These are phyloP conservation scores for Pyrus pyrifolia DNA, from an alignment of 306 rosid genomes.

Conservation along the genomic window DNA sequence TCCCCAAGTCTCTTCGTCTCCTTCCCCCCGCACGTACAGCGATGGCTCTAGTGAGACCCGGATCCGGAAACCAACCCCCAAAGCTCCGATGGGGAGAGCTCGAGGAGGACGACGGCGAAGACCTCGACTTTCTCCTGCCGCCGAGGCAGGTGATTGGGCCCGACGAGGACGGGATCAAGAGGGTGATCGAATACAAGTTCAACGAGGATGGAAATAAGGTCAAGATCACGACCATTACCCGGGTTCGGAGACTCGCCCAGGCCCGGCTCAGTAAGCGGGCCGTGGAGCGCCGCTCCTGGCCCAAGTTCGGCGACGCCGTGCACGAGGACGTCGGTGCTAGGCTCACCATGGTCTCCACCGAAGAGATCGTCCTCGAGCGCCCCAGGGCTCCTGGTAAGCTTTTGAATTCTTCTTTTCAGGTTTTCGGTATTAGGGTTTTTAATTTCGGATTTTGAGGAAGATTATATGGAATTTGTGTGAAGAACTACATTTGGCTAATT, in stretches of 20 bases:
- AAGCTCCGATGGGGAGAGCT: constrained; percentile 56
- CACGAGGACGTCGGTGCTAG: constrained; percentile 77
- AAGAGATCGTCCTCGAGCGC: constrained; percentile 83
- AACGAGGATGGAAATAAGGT: constrained; percentile 76
- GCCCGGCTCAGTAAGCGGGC: constrained; percentile 57
- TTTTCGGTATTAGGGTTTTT: background rate
- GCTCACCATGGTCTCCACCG: constrained; percentile 92
- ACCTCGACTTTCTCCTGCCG: constrained; percentile 73
- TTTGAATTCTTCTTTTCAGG: background rate
- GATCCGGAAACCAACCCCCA: constrained; percentile 14
- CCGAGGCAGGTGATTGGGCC: constrained; percentile 79
- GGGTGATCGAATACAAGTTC: constrained; percentile 64
- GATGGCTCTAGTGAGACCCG: constrained; percentile 16
- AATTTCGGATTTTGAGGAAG: background rate
- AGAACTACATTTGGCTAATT: background rate
- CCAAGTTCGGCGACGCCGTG: constrained; percentile 84
- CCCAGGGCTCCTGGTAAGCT: constrained; percentile 74
- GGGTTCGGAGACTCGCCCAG: constrained; percentile 60
- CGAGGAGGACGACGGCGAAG: constrained; percentile 86
- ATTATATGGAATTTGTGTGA: background rate
- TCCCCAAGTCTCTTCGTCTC: background rate
- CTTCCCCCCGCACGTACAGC: background rate
- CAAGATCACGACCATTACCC: constrained; percentile 63
- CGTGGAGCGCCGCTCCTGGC: constrained; percentile 64
- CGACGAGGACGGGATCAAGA: constrained; percentile 77